Evolutionary conservation across 208 protist genomes (phyloP).

Genomic region (Leishmania major): DNA sequence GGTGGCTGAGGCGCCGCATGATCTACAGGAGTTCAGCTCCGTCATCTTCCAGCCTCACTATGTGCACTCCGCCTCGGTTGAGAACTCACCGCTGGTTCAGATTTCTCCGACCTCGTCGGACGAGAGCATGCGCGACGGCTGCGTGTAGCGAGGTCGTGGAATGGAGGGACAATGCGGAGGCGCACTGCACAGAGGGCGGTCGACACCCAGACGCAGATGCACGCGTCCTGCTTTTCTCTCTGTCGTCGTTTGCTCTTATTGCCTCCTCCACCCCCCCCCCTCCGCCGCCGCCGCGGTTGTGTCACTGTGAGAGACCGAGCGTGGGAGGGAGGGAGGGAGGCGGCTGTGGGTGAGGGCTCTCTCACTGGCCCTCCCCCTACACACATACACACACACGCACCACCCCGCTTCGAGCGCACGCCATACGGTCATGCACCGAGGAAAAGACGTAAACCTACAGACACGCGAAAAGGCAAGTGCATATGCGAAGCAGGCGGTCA

Average conservation of each 20-base stretch:
- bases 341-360: neutral
- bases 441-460: neutral
- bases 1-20: neutral
- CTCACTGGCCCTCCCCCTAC: neutral
- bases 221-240: neutral
- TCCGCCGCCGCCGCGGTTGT: too few relatives aligned
- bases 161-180: neutral
- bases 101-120: slow-evolving; percentile 39
- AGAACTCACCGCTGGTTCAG: slow-evolving; percentile 21
- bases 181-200: neutral
- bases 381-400: neutral
- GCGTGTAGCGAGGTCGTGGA: neutral
- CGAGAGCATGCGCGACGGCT: neutral
- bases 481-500: neutral
- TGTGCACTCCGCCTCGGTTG: neutral
- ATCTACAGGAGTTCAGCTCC: neutral
- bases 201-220: neutral
- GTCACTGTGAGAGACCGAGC: neutral
- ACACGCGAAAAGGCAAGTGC: neutral
- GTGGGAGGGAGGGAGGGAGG: neutral
- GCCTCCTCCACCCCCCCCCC: neutral
- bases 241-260: neutral
- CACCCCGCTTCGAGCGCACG: neutral
- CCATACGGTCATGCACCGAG: neutral
- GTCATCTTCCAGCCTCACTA: slow-evolving; percentile 2